Evolutionary conservation across 192 early-diverging fungal species (phyloP).

Genomic region (Obelidium mucronatum): DNA sequence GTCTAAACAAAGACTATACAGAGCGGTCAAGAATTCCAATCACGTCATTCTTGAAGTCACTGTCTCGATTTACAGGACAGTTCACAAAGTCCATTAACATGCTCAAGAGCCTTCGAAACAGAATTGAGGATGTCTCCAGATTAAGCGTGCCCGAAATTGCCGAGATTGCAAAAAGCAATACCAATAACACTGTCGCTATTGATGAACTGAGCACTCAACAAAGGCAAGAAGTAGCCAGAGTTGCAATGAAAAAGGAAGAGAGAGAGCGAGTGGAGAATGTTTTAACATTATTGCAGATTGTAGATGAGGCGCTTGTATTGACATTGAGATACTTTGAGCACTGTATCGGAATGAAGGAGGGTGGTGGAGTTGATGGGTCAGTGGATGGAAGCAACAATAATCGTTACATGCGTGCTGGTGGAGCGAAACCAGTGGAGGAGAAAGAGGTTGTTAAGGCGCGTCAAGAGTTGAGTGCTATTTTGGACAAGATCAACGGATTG

Average conservation of each 20-base stretch:
- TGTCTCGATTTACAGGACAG: slow-evolving; percentile 39
- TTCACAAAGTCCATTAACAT: slow-evolving; percentile 39
- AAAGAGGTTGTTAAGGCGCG: not conserved
- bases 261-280: slow-evolving; percentile 48
- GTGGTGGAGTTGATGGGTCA: not conserved
- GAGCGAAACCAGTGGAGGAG: not conserved
- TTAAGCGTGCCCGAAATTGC: slow-evolving; percentile 59
- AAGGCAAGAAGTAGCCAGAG: slow-evolving; percentile 55
- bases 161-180: slow-evolving; percentile 44
- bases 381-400: not conserved
- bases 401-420: slow-evolving; percentile 13
- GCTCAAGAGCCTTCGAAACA: slow-evolving; percentile 33
- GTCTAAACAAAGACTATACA: not conserved
- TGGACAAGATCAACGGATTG: not conserved
- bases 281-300: slow-evolving; percentile 24
- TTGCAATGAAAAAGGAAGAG: slow-evolving; percentile 52
- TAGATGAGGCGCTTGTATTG: slow-evolving; percentile 14
- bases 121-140: slow-evolving; percentile 51
- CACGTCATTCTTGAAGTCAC: slow-evolving; percentile 43
- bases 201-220: slow-evolving; percentile 53
- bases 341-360: slow-evolving; percentile 1
- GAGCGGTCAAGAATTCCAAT: slow-evolving; percentile 19
- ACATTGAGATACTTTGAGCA: slow-evolving; percentile 30
- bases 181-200: slow-evolving; percentile 42
- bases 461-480: not conserved